These are phyloP conservation scores for Pichiaceae sp. DNA, from an alignment of 1,139 yeast species.

Conservation along the genomic window DNA sequence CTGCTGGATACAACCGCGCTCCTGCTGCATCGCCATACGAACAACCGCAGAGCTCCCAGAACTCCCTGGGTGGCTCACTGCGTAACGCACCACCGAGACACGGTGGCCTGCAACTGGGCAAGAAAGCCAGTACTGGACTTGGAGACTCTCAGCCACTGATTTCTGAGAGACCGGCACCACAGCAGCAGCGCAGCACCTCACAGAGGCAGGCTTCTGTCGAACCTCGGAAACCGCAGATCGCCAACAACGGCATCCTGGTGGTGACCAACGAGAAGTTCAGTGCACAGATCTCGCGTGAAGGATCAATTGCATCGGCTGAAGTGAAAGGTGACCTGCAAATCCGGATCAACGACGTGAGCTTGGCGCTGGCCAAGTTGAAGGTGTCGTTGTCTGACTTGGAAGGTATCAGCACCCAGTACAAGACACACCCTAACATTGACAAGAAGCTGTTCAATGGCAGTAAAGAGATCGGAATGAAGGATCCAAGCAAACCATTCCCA, in stretches of 20 bases:
- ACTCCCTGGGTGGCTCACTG: not conserved
- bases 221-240: conserved; percentile 27
- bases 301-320: conserved; percentile 65
- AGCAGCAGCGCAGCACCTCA: conserved; percentile 6
- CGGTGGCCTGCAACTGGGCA: conserved; percentile 78
- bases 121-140: conserved; percentile 33
- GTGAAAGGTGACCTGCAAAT: conserved; percentile 87
- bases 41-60: conserved; percentile 4
- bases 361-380: conserved; percentile 58
- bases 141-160: conserved; percentile 20
- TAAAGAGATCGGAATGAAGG: conserved; percentile 65
- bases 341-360: conserved; percentile 66
- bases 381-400: conserved; percentile 36
- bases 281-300: conserved; percentile 80
- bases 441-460: conserved; percentile 53
- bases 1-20: conserved; percentile 19
- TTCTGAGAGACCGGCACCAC: conserved; percentile 15
- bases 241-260: conserved; percentile 73
- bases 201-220: conserved; percentile 3
- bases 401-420: conserved; percentile 55
- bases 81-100: conserved; percentile 35
- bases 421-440: conserved; percentile 95
- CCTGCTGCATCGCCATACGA: conserved; percentile 27
- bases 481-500: conserved; percentile 75
- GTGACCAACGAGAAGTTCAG: conserved; percentile 69